Evolutionary conservation across 257 asterid species (phyloP).

Genomic region (Ophiorrhiza pumila): DNA sequence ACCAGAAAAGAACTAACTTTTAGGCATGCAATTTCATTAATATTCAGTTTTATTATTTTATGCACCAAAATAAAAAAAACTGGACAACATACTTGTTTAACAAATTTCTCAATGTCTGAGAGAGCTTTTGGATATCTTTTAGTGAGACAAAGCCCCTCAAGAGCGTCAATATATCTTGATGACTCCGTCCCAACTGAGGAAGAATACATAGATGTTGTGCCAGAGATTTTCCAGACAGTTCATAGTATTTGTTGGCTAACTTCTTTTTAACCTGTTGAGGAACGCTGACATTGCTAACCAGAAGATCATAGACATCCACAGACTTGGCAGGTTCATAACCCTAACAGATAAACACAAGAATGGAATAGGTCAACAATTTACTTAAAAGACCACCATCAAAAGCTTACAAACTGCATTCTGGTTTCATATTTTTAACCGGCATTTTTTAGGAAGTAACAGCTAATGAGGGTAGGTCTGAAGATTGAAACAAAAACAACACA

Average conservation of each 20-base stretch:
- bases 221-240: slow-evolving; percentile 32
- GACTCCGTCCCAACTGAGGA: background rate
- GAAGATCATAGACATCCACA: slow-evolving; percentile 45
- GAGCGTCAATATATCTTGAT: slow-evolving; percentile 23
- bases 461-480: background rate
- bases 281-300: slow-evolving; percentile 30
- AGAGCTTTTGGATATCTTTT: slow-evolving; percentile 45
- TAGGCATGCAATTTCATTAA: background rate
- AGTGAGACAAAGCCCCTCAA: slow-evolving; percentile 29
- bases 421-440: background rate
- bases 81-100: slow-evolving; percentile 54
- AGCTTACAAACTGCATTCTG: background rate
- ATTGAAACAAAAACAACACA: background rate
- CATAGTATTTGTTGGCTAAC: slow-evolving; percentile 25
- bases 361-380: slow-evolving; percentile 2
- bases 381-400: background rate
- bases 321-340: slow-evolving; percentile 55
- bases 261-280: slow-evolving; percentile 27
- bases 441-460: no score
- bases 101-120: slow-evolving; percentile 52
- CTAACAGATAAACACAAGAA: slow-evolving; percentile 36
- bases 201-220: slow-evolving; percentile 26
- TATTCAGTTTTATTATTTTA: background rate
- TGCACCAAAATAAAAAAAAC: background rate
- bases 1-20: background rate